Percentiles rank a stretch among this genome's conserved stretches.
phyloP scores from a whole-genome alignment of 2,329 filamentous ascomycete genomes.

The Sarocladiaceae sp. region DNA sequence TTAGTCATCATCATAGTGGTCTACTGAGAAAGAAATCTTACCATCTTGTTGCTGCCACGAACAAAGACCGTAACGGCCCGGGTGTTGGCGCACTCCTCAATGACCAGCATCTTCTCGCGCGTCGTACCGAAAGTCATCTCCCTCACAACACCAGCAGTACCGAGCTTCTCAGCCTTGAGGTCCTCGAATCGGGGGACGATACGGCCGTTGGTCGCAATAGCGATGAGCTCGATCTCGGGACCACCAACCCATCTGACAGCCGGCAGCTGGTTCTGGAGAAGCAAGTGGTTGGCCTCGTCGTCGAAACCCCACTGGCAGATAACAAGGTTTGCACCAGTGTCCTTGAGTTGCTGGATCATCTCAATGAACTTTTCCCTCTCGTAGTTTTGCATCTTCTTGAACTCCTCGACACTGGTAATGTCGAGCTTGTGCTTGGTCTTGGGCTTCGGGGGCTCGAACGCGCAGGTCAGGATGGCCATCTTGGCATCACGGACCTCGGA shows the following conservation, averaged over 20 bases:
- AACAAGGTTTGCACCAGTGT: slow-evolving; percentile 91
- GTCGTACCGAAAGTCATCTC: slow-evolving; percentile 98
- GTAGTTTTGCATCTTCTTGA: slow-evolving; percentile 95
- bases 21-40: too few relatives aligned
- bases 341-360: slow-evolving; percentile 99
- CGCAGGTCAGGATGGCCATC: slow-evolving; percentile 94
- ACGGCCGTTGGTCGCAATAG: slow-evolving; percentile 95
- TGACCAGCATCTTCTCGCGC: slow-evolving; percentile 98
- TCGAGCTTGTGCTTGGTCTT: slow-evolving; percentile 99
- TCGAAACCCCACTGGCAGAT: slow-evolving; percentile 99
- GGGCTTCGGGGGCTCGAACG: slow-evolving; percentile 97
- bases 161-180: slow-evolving; percentile 84
- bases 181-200: slow-evolving; percentile 98
- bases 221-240: slow-evolving; percentile 96
- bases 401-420: slow-evolving; percentile 95
- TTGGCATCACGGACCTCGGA: slow-evolving; percentile 93
- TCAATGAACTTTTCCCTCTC: slow-evolving; percentile 95
- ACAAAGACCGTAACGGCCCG: slow-evolving; percentile 95
- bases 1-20: neutral
- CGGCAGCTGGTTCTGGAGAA: slow-evolving; percentile 92
- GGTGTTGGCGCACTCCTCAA: slow-evolving; percentile 98
- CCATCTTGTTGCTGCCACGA: slow-evolving; percentile 99
- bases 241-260: slow-evolving; percentile 98
- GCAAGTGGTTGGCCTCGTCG: slow-evolving; percentile 95
- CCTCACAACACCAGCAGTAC: slow-evolving; percentile 80